A percentile compares a stretch with the other conserved stretches of the same genome.
phyloP scores from a whole-genome alignment of 495 filamentous ascomycete species.

The Saxophila tyrrhenica region DNA sequence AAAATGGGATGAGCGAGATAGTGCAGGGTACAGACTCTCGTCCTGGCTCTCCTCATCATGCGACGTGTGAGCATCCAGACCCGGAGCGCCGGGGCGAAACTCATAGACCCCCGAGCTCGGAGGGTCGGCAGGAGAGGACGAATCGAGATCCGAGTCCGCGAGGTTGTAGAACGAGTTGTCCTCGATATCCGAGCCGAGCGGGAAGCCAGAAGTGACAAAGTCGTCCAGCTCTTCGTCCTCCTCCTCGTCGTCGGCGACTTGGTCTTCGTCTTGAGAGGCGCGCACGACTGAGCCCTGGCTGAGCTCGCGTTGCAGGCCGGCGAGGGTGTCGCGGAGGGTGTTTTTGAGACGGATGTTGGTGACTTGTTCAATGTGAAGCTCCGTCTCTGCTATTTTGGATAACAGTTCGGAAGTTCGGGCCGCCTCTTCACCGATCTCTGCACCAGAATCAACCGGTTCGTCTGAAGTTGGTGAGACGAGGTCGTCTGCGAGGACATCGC shows the following conservation, averaged over 20 bases:
- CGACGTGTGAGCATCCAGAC: conserved; percentile 2
- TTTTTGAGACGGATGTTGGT: background rate
- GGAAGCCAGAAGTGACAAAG: conserved; percentile 1
- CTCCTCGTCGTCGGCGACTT: background rate
- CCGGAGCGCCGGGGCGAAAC: conserved; percentile 5
- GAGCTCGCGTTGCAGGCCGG: conserved; percentile 9
- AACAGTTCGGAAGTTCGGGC: conserved; percentile 5
- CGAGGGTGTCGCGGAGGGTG: conserved; percentile 8
- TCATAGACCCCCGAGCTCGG: background rate
- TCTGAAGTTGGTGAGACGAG: background rate
- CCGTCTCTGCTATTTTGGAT: conserved; percentile 11
- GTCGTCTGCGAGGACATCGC: conserved; percentile 16
- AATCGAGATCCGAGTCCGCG: background rate
- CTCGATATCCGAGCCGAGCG: conserved; percentile 5
- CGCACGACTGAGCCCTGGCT: background rate
- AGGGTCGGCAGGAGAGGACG: background rate
- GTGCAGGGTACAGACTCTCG: background rate
- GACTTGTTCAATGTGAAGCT: conserved; percentile 12
- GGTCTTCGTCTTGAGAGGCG: conserved; percentile 3
- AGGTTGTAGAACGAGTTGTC: conserved; percentile 1
- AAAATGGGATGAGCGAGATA: background rate
- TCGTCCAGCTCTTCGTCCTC: background rate
- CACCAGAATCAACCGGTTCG: background rate
- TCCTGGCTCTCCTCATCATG: conserved; percentile 2
- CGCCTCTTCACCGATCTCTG: background rate